These are phyloP conservation scores for Coffea humblotiana DNA, from an alignment of 305 asterid species.

Conservation along the genomic window DNA sequence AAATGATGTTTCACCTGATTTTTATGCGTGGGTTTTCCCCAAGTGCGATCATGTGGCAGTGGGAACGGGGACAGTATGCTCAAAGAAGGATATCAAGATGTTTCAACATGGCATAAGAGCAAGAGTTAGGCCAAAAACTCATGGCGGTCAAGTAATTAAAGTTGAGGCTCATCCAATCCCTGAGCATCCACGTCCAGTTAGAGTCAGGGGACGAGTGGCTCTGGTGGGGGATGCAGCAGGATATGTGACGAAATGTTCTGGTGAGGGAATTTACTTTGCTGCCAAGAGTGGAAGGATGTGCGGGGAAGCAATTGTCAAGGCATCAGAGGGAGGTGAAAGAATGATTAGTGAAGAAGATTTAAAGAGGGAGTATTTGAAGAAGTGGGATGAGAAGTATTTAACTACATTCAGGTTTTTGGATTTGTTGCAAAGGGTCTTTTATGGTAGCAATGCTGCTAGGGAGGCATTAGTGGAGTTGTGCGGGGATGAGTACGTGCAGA, in stretches of 20 bases:
- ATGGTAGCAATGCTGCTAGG: constrained; percentile 84
- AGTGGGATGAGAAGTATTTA: constrained; percentile 95
- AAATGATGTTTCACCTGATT: constrained; percentile 87
- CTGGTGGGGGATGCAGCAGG: constrained; percentile 97
- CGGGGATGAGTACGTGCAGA: constrained; percentile 90
- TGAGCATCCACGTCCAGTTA: constrained; percentile 82
- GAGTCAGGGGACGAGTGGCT: constrained; percentile 72
- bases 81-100: constrained; percentile 75
- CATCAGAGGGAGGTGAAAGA: constrained; percentile 80
- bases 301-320: constrained; percentile 90
- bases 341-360: constrained; percentile 82
- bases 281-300: constrained; percentile 98
- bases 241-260: constrained; percentile 91
- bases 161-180: constrained; percentile 98
- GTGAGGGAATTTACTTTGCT: constrained; percentile 93
- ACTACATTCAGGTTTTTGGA: constrained; percentile 93
- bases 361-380: constrained; percentile 69
- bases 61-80: constrained; percentile 87
- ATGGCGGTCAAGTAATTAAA: constrained; percentile 73
- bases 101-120: constrained; percentile 67
- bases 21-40: constrained; percentile 95
- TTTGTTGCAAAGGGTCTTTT: constrained; percentile 84
- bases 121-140: constrained; percentile 72
- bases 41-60: constrained; percentile 96
- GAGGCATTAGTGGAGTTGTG: constrained; percentile 97